Evolutionary conservation across 2,329 filamentous ascomycete genomes (phyloP).

Genomic region (Cyanodermella asteris): DNA sequence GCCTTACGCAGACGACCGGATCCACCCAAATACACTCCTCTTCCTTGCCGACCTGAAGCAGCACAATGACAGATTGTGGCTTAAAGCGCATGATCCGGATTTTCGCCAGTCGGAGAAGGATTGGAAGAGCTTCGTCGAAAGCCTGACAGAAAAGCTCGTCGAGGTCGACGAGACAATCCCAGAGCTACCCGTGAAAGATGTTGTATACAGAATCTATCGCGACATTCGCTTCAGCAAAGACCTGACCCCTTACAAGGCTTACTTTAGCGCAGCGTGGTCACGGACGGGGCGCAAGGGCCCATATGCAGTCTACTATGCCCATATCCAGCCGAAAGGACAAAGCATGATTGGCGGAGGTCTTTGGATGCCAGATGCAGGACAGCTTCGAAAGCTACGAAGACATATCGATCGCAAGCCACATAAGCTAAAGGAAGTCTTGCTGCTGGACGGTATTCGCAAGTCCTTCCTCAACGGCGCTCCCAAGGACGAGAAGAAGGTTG

Average conservation of each 20-base stretch:
- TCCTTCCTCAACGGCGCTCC: constrained; percentile 39
- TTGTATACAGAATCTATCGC: constrained; percentile 56
- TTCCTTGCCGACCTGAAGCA: constrained; percentile 36
- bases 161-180: constrained; percentile 63
- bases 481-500: constrained; percentile 34
- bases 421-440: constrained; percentile 46
- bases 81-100: constrained; percentile 57
- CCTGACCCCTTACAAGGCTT: constrained; percentile 70
- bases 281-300: constrained; percentile 70
- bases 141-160: constrained; percentile 46
- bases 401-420: constrained; percentile 55
- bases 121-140: constrained; percentile 58
- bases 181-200: constrained; percentile 65
- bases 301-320: constrained; percentile 75
- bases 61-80: constrained; percentile 41
- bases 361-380: constrained; percentile 51
- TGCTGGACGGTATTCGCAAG: constrained; percentile 35
- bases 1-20: constrained; percentile 32
- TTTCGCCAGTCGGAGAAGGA: constrained; percentile 60
- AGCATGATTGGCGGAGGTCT: constrained; percentile 51
- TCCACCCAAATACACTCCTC: constrained; percentile 41
- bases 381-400: constrained; percentile 44
- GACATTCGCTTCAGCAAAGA: constrained; percentile 71
- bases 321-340: constrained; percentile 48
- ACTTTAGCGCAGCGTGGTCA: constrained; percentile 73